phyloP scores from a whole-genome alignment of 2,329 filamentous ascomycete genomes.

The Gnomoniopsis smithogilvyi region DNA sequence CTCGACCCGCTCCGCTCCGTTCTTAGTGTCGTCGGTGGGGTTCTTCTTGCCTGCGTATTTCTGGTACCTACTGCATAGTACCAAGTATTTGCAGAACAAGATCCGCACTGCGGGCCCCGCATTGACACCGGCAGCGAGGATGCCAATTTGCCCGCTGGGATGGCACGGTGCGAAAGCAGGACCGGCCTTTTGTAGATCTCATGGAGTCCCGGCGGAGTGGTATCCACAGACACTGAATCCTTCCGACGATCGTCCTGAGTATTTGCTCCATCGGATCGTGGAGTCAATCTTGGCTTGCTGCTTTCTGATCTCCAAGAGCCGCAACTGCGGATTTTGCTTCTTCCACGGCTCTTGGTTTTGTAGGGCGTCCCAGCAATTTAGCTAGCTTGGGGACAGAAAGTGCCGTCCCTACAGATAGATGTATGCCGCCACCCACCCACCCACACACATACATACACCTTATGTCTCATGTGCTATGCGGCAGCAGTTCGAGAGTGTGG shows the following conservation, averaged over 20 bases:
- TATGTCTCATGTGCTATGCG: background rate
- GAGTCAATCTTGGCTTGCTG: background rate
- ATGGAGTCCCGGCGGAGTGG: background rate
- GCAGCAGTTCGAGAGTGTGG: background rate
- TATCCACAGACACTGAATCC: background rate
- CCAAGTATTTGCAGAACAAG: background rate
- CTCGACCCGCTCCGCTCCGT: background rate
- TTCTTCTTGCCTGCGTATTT: background rate
- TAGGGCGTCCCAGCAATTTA: background rate
- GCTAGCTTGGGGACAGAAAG: background rate
- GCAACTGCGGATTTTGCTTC: background rate
- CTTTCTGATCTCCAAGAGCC: background rate
- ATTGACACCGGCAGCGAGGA: background rate
- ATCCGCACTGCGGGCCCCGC: background rate
- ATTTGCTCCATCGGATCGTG: background rate
- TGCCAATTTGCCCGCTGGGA: slow-evolving; percentile 5
- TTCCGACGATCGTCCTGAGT: slow-evolving; percentile 7
- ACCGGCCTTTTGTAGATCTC: slow-evolving; percentile 14
- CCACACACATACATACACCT: no score
- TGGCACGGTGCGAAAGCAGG: slow-evolving; percentile 15
- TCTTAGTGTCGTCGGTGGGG: background rate
- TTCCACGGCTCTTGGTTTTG: background rate
- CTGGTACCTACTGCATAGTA: background rate
- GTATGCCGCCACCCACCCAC: background rate
- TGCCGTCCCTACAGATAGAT: background rate